Percentiles rank a stretch among this genome's conserved stretches.
Conservation (phyloP, 2,329 filamentous ascomycete genomes). For the Aspergillus pseudotamarii region DNA sequence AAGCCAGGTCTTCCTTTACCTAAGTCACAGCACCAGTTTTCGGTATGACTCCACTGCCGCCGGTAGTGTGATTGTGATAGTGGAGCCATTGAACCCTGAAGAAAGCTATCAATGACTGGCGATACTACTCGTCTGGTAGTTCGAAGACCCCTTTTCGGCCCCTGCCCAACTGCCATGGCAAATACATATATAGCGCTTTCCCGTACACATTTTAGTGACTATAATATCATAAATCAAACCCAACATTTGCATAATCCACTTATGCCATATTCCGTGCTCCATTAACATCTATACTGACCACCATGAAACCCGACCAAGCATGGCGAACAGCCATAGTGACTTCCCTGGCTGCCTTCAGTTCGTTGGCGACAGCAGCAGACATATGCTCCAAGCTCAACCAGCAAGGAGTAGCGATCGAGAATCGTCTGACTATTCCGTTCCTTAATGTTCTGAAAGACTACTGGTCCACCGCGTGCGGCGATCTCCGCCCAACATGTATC, state of each 20-base stretch:
- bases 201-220: background rate
- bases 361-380: conserved; percentile 30
- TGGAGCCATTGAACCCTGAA: background rate
- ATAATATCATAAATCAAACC: background rate
- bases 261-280: background rate
- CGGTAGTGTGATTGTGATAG: background rate
- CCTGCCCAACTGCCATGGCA: background rate
- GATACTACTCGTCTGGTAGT: background rate
- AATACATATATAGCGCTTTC: background rate
- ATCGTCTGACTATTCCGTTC: conserved; percentile 38
- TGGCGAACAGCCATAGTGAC: conserved; percentile 24
- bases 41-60: background rate
- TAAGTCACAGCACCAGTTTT: background rate
- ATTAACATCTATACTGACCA: background rate
- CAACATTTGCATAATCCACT: background rate
- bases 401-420: conserved; percentile 37
- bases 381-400: conserved; percentile 45
- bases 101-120: background rate
- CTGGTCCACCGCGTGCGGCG: conserved; percentile 50
- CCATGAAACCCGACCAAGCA: conserved; percentile 21
- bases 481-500: conserved; percentile 51
- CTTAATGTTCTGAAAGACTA: conserved; percentile 45
- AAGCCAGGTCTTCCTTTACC: background rate
- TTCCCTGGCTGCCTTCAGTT: conserved; percentile 22
- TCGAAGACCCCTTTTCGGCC: background rate